A percentile compares a stretch with the other conserved stretches of the same genome.
These are phyloP conservation scores for Monosporascus sp. DNA, from an alignment of 2,329 filamentous ascomycete species.

Conservation along the genomic window DNA sequence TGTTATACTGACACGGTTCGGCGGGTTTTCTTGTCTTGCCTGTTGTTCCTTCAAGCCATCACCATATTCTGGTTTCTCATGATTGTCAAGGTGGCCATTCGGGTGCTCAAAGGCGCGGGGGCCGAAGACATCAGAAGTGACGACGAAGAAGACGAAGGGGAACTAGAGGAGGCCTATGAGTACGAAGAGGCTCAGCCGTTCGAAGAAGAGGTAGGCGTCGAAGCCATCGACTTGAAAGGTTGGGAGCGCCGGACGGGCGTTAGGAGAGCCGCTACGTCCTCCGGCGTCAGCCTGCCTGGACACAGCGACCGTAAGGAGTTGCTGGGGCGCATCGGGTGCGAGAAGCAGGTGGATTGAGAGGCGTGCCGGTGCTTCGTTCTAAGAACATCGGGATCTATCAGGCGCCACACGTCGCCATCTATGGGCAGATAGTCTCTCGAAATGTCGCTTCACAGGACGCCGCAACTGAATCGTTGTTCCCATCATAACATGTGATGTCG, in stretches of 20 bases:
- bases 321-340: constrained; percentile 76
- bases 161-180: constrained; percentile 49
- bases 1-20: constrained; percentile 75
- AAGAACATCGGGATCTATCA: too few relatives aligned
- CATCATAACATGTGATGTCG: too few relatives aligned
- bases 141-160: constrained; percentile 68
- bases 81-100: constrained; percentile 78
- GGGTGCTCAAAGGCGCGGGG: constrained; percentile 68
- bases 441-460: too few relatives aligned
- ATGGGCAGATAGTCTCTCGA: too few relatives aligned
- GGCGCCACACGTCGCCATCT: too few relatives aligned
- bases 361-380: too few relatives aligned
- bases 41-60: constrained; percentile 74
- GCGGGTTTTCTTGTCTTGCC: constrained; percentile 69
- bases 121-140: constrained; percentile 88
- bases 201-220: constrained; percentile 73
- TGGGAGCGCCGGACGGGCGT: constrained; percentile 55
- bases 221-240: constrained; percentile 62
- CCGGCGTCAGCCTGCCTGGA: constrained; percentile 62
- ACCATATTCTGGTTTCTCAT: constrained; percentile 85
- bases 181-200: constrained; percentile 53
- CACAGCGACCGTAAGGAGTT: constrained; percentile 77
- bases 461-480: too few relatives aligned
- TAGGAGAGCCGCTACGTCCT: constrained; percentile 48
- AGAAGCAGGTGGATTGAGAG: constrained; percentile 60